phyloP scores from a whole-genome alignment of 2,329 filamentous ascomycete genomes.

The Pestalotiopsis fici region DNA sequence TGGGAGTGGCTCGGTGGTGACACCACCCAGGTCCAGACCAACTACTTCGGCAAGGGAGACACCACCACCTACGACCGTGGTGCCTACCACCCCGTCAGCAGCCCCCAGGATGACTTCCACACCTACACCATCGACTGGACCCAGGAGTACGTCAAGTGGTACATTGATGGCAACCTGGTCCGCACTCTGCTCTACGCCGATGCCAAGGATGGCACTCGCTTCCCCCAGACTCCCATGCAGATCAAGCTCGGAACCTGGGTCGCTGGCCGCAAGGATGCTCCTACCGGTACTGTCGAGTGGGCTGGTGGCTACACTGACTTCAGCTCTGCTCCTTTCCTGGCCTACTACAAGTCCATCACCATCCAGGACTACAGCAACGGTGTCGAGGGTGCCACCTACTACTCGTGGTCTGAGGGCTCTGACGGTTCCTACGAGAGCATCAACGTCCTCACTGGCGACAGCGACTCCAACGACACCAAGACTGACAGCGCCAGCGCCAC shows the following conservation, averaged over 20 bases:
- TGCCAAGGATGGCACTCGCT: slow-evolving; percentile 58
- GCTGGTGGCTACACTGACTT: slow-evolving; percentile 63
- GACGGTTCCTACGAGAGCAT: slow-evolving; percentile 53
- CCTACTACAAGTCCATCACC: slow-evolving; percentile 57
- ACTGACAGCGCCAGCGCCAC: slow-evolving; percentile 19
- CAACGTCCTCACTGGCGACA: slow-evolving; percentile 42
- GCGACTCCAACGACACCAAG: background rate
- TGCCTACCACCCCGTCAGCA: slow-evolving; percentile 58
- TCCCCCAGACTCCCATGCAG: slow-evolving; percentile 75
- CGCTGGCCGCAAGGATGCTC: slow-evolving; percentile 57
- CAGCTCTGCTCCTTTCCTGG: slow-evolving; percentile 51
- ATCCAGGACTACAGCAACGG: slow-evolving; percentile 58
- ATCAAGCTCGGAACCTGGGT: slow-evolving; percentile 71
- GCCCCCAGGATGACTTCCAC: slow-evolving; percentile 57
- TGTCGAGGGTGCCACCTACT: slow-evolving; percentile 48
- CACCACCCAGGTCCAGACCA: slow-evolving; percentile 75
- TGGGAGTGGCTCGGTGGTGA: slow-evolving; percentile 92
- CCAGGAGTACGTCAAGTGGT: slow-evolving; percentile 63
- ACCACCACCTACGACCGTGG: slow-evolving; percentile 70
- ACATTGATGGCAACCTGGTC: slow-evolving; percentile 60
- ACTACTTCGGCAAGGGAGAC: slow-evolving; percentile 79
- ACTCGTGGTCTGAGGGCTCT: slow-evolving; percentile 49
- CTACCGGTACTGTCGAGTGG: slow-evolving; percentile 71
- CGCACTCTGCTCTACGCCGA: slow-evolving; percentile 63
- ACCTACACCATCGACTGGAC: slow-evolving; percentile 73